Percentiles rank a stretch among this genome's conserved stretches.
Conservation (phyloP, 148 eudicot species). For the Rhododendron ovatum region DNA sequence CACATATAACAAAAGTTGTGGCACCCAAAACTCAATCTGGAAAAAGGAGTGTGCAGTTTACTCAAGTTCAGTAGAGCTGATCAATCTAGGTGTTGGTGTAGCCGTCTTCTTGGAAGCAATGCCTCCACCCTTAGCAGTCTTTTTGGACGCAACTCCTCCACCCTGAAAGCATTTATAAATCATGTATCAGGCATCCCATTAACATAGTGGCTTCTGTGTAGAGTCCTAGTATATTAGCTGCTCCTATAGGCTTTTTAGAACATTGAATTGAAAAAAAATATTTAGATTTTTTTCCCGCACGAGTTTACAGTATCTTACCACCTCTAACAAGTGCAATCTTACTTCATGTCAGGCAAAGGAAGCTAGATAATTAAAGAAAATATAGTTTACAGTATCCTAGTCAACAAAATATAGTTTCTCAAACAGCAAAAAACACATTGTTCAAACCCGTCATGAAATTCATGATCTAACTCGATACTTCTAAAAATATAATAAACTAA, state of each 20-base stretch:
- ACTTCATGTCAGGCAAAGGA: neutral
- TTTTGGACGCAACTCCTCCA: conserved; percentile 62
- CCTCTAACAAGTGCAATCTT: neutral
- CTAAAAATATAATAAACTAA: neutral
- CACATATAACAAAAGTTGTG: conserved; percentile 4
- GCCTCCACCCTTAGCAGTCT: conserved; percentile 76
- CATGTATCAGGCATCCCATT: neutral
- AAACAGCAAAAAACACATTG: neutral
- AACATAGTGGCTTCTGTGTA: neutral
- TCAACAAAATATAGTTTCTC: neutral
- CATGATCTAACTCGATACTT: neutral
- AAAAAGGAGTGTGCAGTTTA: conserved; percentile 24
- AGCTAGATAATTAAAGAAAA: neutral
- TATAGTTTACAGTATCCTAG: neutral
- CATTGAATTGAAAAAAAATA: neutral
- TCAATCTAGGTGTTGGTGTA: conserved; percentile 73
- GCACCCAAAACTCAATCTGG: neutral
- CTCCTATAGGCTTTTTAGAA: neutral
- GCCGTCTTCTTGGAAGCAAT: conserved; percentile 47
- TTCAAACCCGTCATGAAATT: neutral
- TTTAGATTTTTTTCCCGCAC: neutral
- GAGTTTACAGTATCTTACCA: neutral
- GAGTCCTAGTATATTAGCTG: neutral
- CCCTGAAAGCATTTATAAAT: conserved; percentile 43
- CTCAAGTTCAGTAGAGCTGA: conserved; percentile 84